These are phyloP conservation scores for Cercospora sp. DNA, from an alignment of 2,329 filamentous ascomycete genomes.

Conservation along the genomic window DNA sequence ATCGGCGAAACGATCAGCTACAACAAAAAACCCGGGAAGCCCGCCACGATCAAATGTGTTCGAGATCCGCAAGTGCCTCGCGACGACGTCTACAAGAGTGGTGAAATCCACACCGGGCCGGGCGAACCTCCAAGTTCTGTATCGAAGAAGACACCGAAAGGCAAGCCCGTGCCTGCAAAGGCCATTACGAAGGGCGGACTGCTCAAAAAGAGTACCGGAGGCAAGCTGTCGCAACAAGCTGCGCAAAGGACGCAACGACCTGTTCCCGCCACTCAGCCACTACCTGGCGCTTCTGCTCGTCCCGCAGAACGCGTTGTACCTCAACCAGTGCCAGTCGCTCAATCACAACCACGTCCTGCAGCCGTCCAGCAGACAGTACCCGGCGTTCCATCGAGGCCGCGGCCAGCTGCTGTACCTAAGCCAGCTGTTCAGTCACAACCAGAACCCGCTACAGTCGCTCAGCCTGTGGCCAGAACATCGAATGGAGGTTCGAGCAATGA, in stretches of 20 bases:
- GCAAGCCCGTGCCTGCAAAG: slow-evolving; percentile 79
- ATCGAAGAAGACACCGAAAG: slow-evolving; percentile 82
- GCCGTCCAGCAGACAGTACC: not conserved
- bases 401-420: slow-evolving; percentile 19
- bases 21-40: slow-evolving; percentile 95
- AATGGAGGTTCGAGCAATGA: not conserved
- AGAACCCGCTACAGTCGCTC: slow-evolving; percentile 46
- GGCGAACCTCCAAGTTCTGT: slow-evolving; percentile 81
- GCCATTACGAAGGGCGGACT: slow-evolving; percentile 93
- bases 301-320: slow-evolving; percentile 34
- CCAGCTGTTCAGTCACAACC: slow-evolving; percentile 56
- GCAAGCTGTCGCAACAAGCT: slow-evolving; percentile 64
- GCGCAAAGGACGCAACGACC: slow-evolving; percentile 48
- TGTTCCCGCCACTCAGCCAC: slow-evolving; percentile 48
- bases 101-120: slow-evolving; percentile 78
- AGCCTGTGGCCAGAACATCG: not conserved
- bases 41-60: slow-evolving; percentile 81
- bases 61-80: slow-evolving; percentile 75
- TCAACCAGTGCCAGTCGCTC: slow-evolving; percentile 18
- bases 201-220: slow-evolving; percentile 71
- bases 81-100: slow-evolving; percentile 91
- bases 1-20: slow-evolving; percentile 87
- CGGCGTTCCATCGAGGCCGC: not conserved
- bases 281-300: slow-evolving; percentile 35
- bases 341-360: not conserved